These are phyloP conservation scores for Penicillium cinerascens DNA, from an alignment of 495 filamentous ascomycete genomes.

Conservation along the genomic window DNA sequence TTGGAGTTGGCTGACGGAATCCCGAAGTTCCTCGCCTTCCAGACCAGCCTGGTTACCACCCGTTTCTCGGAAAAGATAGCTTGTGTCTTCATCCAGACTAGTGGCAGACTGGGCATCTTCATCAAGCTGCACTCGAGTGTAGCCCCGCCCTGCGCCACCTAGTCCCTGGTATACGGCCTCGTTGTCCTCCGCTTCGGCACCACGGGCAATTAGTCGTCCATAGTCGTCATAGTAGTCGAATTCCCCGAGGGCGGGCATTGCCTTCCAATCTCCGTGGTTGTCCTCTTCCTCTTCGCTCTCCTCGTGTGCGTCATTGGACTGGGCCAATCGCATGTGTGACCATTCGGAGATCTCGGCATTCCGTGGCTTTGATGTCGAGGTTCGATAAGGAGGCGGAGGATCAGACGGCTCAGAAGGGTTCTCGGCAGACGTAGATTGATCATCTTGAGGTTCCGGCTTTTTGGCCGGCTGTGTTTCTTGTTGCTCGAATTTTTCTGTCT, in stretches of 20 bases:
- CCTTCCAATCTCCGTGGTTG: constrained; percentile 74
- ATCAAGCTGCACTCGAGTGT: constrained; percentile 88
- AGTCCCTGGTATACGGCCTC: constrained; percentile 68
- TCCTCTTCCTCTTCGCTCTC: constrained; percentile 41
- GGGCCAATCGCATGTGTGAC: constrained; percentile 81
- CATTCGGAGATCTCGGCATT: constrained; percentile 64
- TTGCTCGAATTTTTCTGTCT: constrained; percentile 4
- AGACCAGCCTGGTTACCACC: constrained; percentile 56
- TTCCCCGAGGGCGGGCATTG: constrained; percentile 88
- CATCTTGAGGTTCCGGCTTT: not conserved
- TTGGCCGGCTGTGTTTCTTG: constrained; percentile 2
- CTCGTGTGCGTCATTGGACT: constrained; percentile 45
- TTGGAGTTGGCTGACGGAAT: constrained; percentile 85
- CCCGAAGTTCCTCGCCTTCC: constrained; percentile 77
- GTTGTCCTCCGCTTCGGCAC: constrained; percentile 66
- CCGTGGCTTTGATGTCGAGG: constrained; percentile 20
- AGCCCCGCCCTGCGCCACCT: constrained; percentile 88
- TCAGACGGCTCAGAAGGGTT: constrained; percentile 7
- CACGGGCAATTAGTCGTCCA: constrained; percentile 77
- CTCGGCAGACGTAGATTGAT: constrained; percentile 8
- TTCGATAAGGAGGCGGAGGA: constrained; percentile 9
- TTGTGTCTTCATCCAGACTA: constrained; percentile 96
- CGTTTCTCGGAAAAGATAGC: constrained; percentile 82
- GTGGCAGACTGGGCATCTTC: constrained; percentile 92
- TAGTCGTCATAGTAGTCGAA: constrained; percentile 96